These are phyloP conservation scores for Quercus tomentella DNA, from an alignment of 331 rosid genomes.

Conservation along the genomic window DNA sequence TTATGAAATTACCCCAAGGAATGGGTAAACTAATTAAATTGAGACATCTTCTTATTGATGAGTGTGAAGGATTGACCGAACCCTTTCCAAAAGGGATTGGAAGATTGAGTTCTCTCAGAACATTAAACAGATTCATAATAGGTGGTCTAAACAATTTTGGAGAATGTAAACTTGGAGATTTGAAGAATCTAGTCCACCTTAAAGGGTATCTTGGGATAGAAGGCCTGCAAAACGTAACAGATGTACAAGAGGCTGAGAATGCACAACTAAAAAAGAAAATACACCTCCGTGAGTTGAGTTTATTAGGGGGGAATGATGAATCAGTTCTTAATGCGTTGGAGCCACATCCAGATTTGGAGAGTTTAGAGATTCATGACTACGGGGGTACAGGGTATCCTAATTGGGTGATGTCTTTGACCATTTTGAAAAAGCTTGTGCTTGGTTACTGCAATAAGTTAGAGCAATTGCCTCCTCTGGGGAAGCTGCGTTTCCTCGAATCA, in stretches of 20 bases:
- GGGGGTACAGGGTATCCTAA: background rate
- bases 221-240: background rate
- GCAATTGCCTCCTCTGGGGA: background rate
- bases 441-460: background rate
- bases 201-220: background rate
- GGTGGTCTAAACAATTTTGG: no score
- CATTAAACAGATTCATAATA: background rate
- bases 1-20: no score
- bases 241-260: background rate
- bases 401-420: background rate
- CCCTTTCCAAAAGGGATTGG: background rate
- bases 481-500: background rate
- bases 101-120: background rate
- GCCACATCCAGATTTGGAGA: no score
- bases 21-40: background rate
- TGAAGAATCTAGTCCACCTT: background rate
- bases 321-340: background rate
- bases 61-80: rapidly evolving
- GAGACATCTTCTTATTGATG: background rate
- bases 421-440: background rate
- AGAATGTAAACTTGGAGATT: background rate
- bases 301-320: background rate
- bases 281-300: background rate
- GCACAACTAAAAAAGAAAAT: background rate
- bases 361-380: background rate